phyloP scores from a whole-genome alignment of 1,139 yeast genomes.

The Saccharomyces hybrid region DNA sequence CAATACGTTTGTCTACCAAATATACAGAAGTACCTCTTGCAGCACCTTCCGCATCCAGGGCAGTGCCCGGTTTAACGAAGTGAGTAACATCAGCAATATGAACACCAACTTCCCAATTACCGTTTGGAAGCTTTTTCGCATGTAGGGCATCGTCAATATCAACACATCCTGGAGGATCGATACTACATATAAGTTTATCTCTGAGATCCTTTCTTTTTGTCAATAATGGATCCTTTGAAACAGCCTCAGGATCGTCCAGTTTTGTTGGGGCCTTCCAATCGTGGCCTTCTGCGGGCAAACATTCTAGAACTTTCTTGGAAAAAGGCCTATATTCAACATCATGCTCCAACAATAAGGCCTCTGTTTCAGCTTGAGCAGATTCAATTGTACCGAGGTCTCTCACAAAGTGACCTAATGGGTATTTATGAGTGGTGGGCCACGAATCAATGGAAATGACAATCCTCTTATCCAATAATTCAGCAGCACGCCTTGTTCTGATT shows the following conservation, averaged over 20 bases:
- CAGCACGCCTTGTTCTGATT: slow-evolving; percentile 80
- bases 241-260: slow-evolving; percentile 42
- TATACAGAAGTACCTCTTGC: slow-evolving; percentile 96
- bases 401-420: slow-evolving; percentile 93
- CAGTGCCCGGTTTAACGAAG: slow-evolving; percentile 87
- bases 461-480: slow-evolving; percentile 74
- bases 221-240: slow-evolving; percentile 46
- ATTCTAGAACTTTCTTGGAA: slow-evolving; percentile 82
- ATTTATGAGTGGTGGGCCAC: slow-evolving; percentile 80
- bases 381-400: slow-evolving; percentile 85
- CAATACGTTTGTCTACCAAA: slow-evolving; percentile 97
- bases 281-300: slow-evolving; percentile 89
- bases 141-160: slow-evolving; percentile 99
- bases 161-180: slow-evolving; percentile 97
- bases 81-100: slow-evolving; percentile 99
- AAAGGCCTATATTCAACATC: slow-evolving; percentile 97
- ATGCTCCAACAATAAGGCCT: slow-evolving; percentile 85
- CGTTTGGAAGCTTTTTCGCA: slow-evolving; percentile 77
- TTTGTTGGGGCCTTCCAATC: slow-evolving; percentile 82
- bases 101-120: slow-evolving; percentile 94
- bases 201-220: slow-evolving; percentile 74
- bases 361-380: slow-evolving; percentile 92
- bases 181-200: slow-evolving; percentile 84
- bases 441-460: slow-evolving; percentile 87
- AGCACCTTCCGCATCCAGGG: slow-evolving; percentile 94